Evolutionary conservation across 2,329 filamentous ascomycete species (phyloP).

Genomic region (Calonectria hongkongensis): DNA sequence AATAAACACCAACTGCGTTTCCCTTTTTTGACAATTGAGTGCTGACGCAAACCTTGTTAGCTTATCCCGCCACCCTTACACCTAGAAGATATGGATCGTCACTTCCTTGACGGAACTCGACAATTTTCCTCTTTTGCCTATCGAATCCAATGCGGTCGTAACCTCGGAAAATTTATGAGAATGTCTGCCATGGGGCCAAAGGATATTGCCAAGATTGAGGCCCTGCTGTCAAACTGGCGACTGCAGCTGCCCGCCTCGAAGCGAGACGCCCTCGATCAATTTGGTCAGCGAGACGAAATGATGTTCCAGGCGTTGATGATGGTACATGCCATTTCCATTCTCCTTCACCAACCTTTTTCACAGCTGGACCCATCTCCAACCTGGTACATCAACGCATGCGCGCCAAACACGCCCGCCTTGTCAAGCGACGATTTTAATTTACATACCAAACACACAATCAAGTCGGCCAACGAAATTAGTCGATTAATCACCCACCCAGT

Average conservation of each 20-base stretch:
- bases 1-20: too few species aligned
- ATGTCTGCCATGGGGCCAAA: constrained; percentile 70
- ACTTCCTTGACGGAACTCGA: constrained; percentile 81
- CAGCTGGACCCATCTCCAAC: constrained; percentile 80
- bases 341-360: constrained; percentile 86
- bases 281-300: constrained; percentile 88
- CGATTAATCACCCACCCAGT: constrained; percentile 83
- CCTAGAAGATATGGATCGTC: constrained; percentile 83
- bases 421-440: constrained; percentile 73
- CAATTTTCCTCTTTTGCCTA: constrained; percentile 90
- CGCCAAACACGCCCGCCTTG: constrained; percentile 73
- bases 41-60: constrained; percentile 58
- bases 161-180: constrained; percentile 83
- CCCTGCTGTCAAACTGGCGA: constrained; percentile 81
- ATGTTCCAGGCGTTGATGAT: constrained; percentile 94
- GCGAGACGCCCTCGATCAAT: constrained; percentile 79
- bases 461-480: constrained; percentile 85
- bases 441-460: constrained; percentile 88
- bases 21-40: too few species aligned
- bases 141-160: constrained; percentile 85
- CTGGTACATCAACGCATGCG: constrained; percentile 78
- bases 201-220: constrained; percentile 70
- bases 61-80: constrained; percentile 75
- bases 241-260: constrained; percentile 85
- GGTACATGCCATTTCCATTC: constrained; percentile 77